Base-by-base conservation (phyloP, 1,284 basidiomycete genomes). In the Trichosporon asahii region DNA sequence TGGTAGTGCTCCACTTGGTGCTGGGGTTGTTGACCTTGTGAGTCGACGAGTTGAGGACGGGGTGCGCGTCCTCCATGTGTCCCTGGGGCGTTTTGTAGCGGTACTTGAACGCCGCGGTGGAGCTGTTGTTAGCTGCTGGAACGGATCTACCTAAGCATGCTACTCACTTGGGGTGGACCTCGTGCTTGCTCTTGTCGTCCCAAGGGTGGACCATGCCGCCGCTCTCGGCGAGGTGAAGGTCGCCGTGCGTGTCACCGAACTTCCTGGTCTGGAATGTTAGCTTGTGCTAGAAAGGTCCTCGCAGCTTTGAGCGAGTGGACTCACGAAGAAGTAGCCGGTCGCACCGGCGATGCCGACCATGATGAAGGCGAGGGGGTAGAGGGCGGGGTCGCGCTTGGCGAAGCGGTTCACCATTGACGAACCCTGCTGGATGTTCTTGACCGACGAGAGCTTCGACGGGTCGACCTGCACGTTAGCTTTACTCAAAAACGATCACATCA, bases 311-410 rank as follows among this genome's bases (percentile, higher is more conserved):
- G 3, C 21, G 21, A 9, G 15, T 21, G 0, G 14, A 66, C 71
- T 23, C 57, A 72, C 69, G 66, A 70, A 76, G 74, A 83, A 82
- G 77, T 83, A 84, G 27, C 83, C 82, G 12, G 82, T 81, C 27
- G 77, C 77, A 60, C 75, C 78, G 60, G 80, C 72, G 44, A 77
- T 77, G 69, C 77, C 79, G 64, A 76, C 76, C 67, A 84, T 76
- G 76, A 83, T 77, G 66, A 80, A 67, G 65, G 75, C 68, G 53
- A 84, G 70, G 6, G 83, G 83, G 78, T 83, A 84, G 23, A 84
- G 77, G 6, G 82, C 80, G 2, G 83, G 83, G 73, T 84, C 83
- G 35, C 80, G 76, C 72, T 82, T 80, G 60, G 82, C 83, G 72
- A 82, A 80, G 70, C 79, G 73, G 79, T 83, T 83, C 73, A 84